Base-by-base conservation (phyloP, 257 asterid species). In the Paulownia fortunei region DNA sequence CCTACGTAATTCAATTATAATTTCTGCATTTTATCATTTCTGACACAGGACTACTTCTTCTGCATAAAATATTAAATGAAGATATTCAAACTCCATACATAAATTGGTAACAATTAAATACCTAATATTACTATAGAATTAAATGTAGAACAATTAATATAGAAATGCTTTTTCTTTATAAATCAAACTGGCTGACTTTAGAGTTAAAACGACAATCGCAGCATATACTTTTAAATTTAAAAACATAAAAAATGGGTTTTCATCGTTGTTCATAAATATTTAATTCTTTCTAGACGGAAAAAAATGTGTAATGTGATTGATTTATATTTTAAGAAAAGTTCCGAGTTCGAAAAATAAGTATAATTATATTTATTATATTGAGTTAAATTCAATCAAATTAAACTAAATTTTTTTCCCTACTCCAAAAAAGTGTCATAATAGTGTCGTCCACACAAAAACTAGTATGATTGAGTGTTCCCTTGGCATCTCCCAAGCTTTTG, bases 401-500 rank as follows among this genome's bases (percentile, higher is more conserved):
- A 23, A 59, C 13, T 0, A 21, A 19, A 21, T 2, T 23, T n/a
- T 3, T 26, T 26, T 13, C 27, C 4, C 54, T 47, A 19, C 26
- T 7, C 34, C 24, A 41, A 24, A 27, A 32, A 52, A 63, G 82
- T 81, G 74, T 67, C 34, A 87, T 87, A 69, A 85, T 87, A 32
- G 74, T 83, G 88, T 85, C 86, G 82, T 81, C 89, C 89, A 83
- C 82, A 76, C 34, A 41, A 51, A 58, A 68, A 41, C 66, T 73
- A 18, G 74, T 54, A 81, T 85, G 81, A 82, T 84, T 68, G 75
- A 84, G 76, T 72, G 74, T 67, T 51, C 44, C 75, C 51, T 32
- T 67, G 71, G 81, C 85, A 70, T 78, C 77, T 60, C 59, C 55
- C 58, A 18, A 65, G 21, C 65, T 81, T 70, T 79, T 21, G 30